A percentile compares a stretch with the other conserved stretches of the same genome.
Evolutionary conservation across 192 early-diverging fungal genomes (phyloP).

Genomic region (Backusella mclennaniae): DNA sequence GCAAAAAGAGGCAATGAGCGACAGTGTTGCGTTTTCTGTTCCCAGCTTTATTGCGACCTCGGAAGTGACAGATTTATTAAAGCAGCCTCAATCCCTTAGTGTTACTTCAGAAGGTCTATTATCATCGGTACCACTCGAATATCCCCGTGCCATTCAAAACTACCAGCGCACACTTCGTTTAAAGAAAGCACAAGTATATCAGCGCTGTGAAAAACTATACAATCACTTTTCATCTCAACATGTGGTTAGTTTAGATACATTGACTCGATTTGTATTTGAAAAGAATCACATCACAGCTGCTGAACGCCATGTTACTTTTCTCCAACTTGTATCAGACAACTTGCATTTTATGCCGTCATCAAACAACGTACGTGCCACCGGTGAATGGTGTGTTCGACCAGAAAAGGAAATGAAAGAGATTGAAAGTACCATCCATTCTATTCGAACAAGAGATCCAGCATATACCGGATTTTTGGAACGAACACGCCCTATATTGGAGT

Average conservation of each 20-base stretch:
- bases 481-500: constrained; percentile 35
- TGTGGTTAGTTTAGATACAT: not conserved
- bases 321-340: constrained; percentile 52
- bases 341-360: constrained; percentile 47
- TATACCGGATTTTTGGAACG: constrained; percentile 53
- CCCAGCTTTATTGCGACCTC: constrained; percentile 31
- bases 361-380: constrained; percentile 44
- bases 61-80: constrained; percentile 6
- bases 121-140: constrained; percentile 23
- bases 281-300: constrained; percentile 27
- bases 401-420: constrained; percentile 43
- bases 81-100: not conserved
- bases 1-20: constrained; percentile 19
- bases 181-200: constrained; percentile 35
- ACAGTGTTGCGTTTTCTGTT: constrained; percentile 46
- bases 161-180: constrained; percentile 37
- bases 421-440: constrained; percentile 44
- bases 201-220: constrained; percentile 34
- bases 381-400: constrained; percentile 50
- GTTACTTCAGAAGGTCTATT: constrained; percentile 1
- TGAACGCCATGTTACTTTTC: constrained; percentile 56
- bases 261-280: not conserved
- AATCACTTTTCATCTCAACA: constrained; percentile 25
- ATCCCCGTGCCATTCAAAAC: constrained; percentile 30
- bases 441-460: constrained; percentile 43